phyloP scores from a whole-genome alignment of 352 stramenopile species.

The Phytophthora niederhauseri region DNA sequence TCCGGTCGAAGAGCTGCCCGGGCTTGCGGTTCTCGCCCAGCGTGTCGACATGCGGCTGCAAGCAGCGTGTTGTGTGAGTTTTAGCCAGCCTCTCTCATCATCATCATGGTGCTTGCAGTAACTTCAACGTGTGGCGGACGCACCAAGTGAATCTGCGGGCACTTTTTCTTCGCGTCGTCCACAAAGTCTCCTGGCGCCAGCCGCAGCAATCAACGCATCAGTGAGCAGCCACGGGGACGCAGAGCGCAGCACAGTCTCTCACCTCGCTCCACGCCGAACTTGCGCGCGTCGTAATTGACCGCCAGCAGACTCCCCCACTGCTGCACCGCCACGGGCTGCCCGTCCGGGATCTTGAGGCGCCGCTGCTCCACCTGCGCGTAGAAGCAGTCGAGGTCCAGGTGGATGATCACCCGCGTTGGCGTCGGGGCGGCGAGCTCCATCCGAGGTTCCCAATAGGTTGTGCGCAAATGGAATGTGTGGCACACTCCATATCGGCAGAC shows the following conservation, averaged over 20 bases:
- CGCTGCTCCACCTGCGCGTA: conserved; percentile 88
- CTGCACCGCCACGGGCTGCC: conserved; percentile 77
- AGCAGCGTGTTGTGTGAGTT: conserved; percentile 3
- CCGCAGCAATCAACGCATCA: not conserved
- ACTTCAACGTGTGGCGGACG: conserved; percentile 18
- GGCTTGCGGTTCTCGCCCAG: conserved; percentile 76
- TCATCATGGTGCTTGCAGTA: not conserved
- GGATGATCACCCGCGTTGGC: conserved; percentile 72
- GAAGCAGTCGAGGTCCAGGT: conserved; percentile 90
- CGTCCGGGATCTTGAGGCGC: conserved; percentile 66
- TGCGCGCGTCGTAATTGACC: conserved; percentile 84
- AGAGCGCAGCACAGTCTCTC: not conserved
- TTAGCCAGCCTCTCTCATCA: not conserved
- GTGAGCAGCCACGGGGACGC: not conserved
- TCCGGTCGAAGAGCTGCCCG: conserved; percentile 66
- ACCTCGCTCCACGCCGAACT: conserved; percentile 72
- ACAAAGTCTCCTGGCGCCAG: conserved; percentile 59
- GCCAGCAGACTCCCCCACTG: conserved; percentile 86
- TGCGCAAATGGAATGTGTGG: not conserved
- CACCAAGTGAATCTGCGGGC: conserved; percentile 80
- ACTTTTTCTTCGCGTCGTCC: conserved; percentile 69
- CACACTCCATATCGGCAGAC: not conserved
- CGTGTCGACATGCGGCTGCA: conserved; percentile 82
- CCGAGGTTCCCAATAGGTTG: not conserved
- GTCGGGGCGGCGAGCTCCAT: not conserved